phyloP scores from a whole-genome alignment of 352 stramenopile species.

The Globisporangium sylvaticum region DNA sequence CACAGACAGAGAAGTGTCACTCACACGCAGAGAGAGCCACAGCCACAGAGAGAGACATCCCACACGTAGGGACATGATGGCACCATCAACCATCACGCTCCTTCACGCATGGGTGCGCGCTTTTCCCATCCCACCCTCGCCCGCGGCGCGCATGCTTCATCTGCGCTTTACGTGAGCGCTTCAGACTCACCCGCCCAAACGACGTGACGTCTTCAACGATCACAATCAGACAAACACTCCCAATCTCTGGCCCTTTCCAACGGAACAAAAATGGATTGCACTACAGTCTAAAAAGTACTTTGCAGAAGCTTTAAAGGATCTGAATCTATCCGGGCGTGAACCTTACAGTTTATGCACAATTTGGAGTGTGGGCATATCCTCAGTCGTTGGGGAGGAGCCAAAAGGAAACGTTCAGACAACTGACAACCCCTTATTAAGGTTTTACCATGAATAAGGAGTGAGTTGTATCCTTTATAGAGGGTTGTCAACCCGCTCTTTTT shows the following conservation, averaged over 20 bases:
- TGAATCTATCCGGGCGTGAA: too few species aligned
- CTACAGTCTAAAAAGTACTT: too few species aligned
- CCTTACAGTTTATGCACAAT: too few species aligned
- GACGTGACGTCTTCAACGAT: neutral
- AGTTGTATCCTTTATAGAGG: too few species aligned
- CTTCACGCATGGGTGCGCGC: neutral
- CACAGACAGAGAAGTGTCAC: neutral
- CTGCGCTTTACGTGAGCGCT: neutral
- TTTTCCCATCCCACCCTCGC: neutral
- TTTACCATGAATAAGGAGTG: too few species aligned
- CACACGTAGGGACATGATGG: neutral
- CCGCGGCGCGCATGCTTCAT: neutral
- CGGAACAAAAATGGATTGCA: neutral
- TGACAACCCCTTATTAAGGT: too few species aligned
- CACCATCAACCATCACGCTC: neutral
- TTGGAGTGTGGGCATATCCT: too few species aligned
- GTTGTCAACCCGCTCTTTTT: slow-evolving; percentile 2
- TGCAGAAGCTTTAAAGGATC: too few species aligned
- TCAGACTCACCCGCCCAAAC: neutral
- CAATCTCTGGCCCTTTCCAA: neutral
- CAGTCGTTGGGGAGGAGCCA: too few species aligned
- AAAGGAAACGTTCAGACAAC: neutral
- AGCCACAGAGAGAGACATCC: neutral
- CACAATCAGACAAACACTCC: neutral
- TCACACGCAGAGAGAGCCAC: too few species aligned